phyloP scores from a whole-genome alignment of 371 early-diverging fungal species.

The Mucor ambiguus region DNA sequence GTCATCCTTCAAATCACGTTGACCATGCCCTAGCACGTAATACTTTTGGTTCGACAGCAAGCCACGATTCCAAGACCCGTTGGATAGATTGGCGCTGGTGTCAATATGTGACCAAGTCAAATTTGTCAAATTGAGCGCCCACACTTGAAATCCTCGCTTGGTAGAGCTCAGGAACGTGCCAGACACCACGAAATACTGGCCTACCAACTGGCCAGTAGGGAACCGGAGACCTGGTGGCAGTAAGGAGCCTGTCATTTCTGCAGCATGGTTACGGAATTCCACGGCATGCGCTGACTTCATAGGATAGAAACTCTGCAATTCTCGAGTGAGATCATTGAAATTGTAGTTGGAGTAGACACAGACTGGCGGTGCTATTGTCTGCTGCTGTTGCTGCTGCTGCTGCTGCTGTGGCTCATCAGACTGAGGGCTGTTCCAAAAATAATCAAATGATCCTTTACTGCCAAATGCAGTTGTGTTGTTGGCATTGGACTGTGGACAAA shows the following conservation, averaged over 20 bases:
- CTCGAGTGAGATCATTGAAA: slow-evolving; percentile 74
- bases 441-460: not conserved
- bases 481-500: slow-evolving; percentile 9
- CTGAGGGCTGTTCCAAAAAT: slow-evolving; percentile 22
- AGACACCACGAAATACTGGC: slow-evolving; percentile 74
- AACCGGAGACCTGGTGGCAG: slow-evolving; percentile 82
- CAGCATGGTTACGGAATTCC: slow-evolving; percentile 56
- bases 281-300: slow-evolving; percentile 10
- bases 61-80: slow-evolving; percentile 85
- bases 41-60: slow-evolving; percentile 57
- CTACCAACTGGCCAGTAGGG: slow-evolving; percentile 70
- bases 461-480: slow-evolving; percentile 9
- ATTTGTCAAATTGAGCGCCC: slow-evolving; percentile 69
- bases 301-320: slow-evolving; percentile 66
- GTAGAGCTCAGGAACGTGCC: slow-evolving; percentile 73
- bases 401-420: not conserved
- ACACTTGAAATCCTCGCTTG: slow-evolving; percentile 69
- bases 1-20: slow-evolving; percentile 68
- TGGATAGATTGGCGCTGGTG: slow-evolving; percentile 63
- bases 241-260: slow-evolving; percentile 53
- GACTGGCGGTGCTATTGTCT: slow-evolving; percentile 31
- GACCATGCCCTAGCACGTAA: slow-evolving; percentile 69
- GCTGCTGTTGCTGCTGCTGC: not conserved
- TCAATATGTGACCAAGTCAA: slow-evolving; percentile 69
- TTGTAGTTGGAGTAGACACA: slow-evolving; percentile 83